Base-by-base conservation (phyloP, 768 basidiomycete species). In the Cubamyces sp. region DNA sequence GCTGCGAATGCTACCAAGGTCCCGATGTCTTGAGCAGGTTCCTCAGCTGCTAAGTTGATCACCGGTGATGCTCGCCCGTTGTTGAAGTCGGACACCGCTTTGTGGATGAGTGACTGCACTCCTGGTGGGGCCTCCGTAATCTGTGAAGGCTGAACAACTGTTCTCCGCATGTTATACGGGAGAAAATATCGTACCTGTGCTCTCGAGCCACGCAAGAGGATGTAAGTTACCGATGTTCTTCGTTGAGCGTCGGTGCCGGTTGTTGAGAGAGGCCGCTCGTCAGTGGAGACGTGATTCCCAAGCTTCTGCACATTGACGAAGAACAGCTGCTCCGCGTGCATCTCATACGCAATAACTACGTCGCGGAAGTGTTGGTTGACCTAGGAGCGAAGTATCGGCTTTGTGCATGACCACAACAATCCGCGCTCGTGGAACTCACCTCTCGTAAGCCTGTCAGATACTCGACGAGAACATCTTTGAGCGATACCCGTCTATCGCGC, bases 1-100 rank as follows among this genome's bases (percentile, higher is more conserved):
- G 79, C 87, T 4, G 87, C 84, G 5, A 89, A 75, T 15, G 87
- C 82, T 43, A 89, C 73, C 1, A 76, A 71, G 57, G 68, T 51
- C 71, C 63, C 5, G 19, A 64, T 53, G 21, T 54, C 21, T 4
- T 12, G 55, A 1, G 9, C 23, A n/a, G 5, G 19, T 7, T 41
- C 37, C 19, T 54, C 50, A 15, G 41, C 39, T 28, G 45, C 7
- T 25, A 58, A 39, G 0, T 37, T n/a, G 0, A 58, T 7, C 12
- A n/a, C 6, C 11, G 6, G 2, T 7, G 19, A 26, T 1, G 46
- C 5, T 11, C 19, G 1, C 15, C 7, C 39, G 5, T 47, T 16
- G 16, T 25, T n/a, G 21, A 21, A 9, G 2, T 21, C 1, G 28
- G 21, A 21, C 15, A 5, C 6, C 23, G 58, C 5, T 1, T 42